Evolutionary conservation across 495 filamentous ascomycete genomes (phyloP).

Genomic region (Lepidopterella palustris): DNA sequence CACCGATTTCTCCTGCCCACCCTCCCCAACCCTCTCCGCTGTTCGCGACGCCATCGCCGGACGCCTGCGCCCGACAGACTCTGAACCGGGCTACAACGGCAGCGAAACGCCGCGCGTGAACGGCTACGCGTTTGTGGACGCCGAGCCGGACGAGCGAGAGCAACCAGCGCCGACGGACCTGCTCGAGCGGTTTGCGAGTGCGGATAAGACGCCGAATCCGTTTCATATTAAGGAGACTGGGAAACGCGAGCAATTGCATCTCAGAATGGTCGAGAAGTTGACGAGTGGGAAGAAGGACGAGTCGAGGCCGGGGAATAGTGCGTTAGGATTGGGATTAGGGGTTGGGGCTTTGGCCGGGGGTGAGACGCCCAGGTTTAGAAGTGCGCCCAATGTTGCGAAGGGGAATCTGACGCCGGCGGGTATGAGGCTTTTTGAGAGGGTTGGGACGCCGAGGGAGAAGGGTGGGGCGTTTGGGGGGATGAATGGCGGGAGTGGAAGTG

Average conservation of each 20-base stretch:
- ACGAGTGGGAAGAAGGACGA: constrained; percentile 57
- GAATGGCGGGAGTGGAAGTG: constrained; percentile 23
- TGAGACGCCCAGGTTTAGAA: constrained; percentile 64
- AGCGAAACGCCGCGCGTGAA: constrained; percentile 79
- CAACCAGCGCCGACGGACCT: constrained; percentile 18
- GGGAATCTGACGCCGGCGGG: constrained; percentile 72
- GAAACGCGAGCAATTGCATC: constrained; percentile 74
- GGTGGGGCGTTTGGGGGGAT: constrained; percentile 42
- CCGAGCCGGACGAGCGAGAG: constrained; percentile 45
- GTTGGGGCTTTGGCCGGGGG: constrained; percentile 29
- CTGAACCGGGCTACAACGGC: constrained; percentile 59
- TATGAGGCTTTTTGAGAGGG: constrained; percentile 60
- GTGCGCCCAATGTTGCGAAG: constrained; percentile 52
- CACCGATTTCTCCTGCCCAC: constrained; percentile 24
- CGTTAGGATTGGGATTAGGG: constrained; percentile 6
- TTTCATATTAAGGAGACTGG: constrained; percentile 74
- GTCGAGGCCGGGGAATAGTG: constrained; percentile 39
- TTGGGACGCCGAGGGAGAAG: constrained; percentile 41
- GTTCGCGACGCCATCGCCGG: constrained; percentile 84
- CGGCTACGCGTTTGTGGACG: constrained; percentile 90
- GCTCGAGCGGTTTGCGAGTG: constrained; percentile 46
- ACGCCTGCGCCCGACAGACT: constrained; percentile 54
- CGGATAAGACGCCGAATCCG: constrained; percentile 64
- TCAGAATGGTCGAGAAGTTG: constrained; percentile 83
- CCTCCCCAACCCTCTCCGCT: constrained; percentile 69